Conservation (phyloP, 1,284 basidiomycete genomes). For the Sutorius eximius region DNA sequence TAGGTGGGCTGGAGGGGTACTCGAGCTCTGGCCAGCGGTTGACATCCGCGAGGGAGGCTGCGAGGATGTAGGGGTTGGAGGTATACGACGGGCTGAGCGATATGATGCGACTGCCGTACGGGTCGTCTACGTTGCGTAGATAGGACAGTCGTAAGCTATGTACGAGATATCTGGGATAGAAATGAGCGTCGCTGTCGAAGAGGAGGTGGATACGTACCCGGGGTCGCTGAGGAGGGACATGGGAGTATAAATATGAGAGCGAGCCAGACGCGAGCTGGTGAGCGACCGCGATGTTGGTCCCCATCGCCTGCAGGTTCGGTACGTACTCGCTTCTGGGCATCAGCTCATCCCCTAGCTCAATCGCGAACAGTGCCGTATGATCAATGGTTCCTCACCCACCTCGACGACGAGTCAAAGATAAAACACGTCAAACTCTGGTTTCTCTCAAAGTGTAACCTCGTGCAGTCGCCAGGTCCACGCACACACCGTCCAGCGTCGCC, state of each 20-base stretch:
- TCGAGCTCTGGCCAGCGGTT: slow-evolving; percentile 84
- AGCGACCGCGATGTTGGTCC: slow-evolving; percentile 17
- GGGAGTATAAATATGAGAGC: background rate
- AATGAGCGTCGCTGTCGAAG: background rate
- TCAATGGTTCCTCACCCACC: slow-evolving; percentile 69
- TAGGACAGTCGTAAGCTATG: slow-evolving; percentile 84
- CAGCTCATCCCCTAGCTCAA: slow-evolving; percentile 32
- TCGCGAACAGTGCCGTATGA: slow-evolving; percentile 54
- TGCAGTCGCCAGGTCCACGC: slow-evolving; percentile 27
- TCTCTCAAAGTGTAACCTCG: slow-evolving; percentile 52
- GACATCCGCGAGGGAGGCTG: slow-evolving; percentile 73
- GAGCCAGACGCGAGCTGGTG: background rate
- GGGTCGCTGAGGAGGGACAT: slow-evolving; percentile 68
- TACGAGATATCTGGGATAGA: slow-evolving; percentile 68
- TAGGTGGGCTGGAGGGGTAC: slow-evolving; percentile 63
- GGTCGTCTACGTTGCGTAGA: slow-evolving; percentile 84
- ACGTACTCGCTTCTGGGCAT: slow-evolving; percentile 24
- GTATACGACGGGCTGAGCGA: slow-evolving; percentile 72
- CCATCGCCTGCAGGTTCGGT: slow-evolving; percentile 57
- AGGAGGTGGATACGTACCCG: slow-evolving; percentile 39
- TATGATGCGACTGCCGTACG: slow-evolving; percentile 78
- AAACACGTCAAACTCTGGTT: slow-evolving; percentile 61
- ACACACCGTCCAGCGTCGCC: slow-evolving; percentile 48
- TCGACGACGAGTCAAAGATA: slow-evolving; percentile 58
- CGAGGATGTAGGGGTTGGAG: slow-evolving; percentile 78